Evolutionary conservation across 495 filamentous ascomycete species (phyloP), one percentile per base, ranked within the genome.

Genomic region (Astrothelium macrocarpum): DNA sequence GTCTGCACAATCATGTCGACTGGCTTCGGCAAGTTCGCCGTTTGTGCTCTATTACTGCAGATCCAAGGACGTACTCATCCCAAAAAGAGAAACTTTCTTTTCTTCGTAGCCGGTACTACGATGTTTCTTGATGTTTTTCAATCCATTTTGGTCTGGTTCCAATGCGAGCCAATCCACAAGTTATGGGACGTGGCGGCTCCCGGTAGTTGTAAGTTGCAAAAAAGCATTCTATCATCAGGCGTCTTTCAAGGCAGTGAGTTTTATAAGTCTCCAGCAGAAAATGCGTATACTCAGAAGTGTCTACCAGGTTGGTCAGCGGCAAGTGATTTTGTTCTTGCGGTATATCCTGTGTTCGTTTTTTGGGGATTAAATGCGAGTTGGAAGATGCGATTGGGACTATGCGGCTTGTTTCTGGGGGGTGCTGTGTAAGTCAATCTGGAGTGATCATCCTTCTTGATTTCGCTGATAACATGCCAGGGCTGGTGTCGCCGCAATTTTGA

Each of bases 281-380:
- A 39, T 5, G 14, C 5, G 14, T 39, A 14, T 14, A 5, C 5
- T 5, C 14, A 14, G 34, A 39, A 5, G 34, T 14, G 5, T 39
- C 14, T 14, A 14, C 5, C 14, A 39, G 34, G 34, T 39, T 39
- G 34, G 34, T 39, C 34, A 14, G 34, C 34, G 14, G 14, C 34
- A 5, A 39, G 34, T 14, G 60, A 62, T 49, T 31, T 62, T 62
- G 39, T 62, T 10, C 60, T 62, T 43, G 60, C 60, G 4, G 32
- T 62, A 2, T 62, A 62, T 23, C 60, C 60, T 9, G 39, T 32
- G 2, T 32, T 62, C 9, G 25, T 62, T 25, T 45, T 62, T 23
- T 32, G 60, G 20, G 18, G 18, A 12, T 42, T 62, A 12, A 32
- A 62, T 23, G 32, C 32, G 4, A 62, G 39, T 32, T 25, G n/a